These are phyloP conservation scores for Diaporthe eres DNA, from an alignment of 2,329 filamentous ascomycete species.

Conservation along the genomic window DNA sequence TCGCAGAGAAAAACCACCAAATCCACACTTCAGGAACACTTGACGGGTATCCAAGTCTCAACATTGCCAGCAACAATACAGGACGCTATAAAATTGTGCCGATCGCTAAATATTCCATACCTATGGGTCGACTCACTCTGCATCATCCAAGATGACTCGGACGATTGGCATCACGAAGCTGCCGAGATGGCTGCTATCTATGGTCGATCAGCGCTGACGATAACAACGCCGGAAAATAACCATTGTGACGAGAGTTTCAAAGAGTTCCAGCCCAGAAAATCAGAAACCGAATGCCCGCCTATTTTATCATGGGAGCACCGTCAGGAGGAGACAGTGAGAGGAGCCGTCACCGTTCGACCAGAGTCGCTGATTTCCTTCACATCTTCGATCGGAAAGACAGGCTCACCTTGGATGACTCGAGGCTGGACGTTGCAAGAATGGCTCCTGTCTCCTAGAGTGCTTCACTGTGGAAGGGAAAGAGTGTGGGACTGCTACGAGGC, in stretches of 20 bases:
- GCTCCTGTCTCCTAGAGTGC: neutral
- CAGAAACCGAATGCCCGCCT: no score
- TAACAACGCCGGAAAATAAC: neutral
- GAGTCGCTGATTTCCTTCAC: neutral
- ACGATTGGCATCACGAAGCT: neutral
- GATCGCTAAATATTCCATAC: neutral
- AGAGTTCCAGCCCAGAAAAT: no score
- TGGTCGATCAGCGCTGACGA: neutral
- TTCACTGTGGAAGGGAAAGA: neutral
- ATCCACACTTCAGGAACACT: neutral
- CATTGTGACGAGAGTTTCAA: neutral
- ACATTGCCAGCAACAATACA: neutral
- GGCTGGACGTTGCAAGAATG: neutral
- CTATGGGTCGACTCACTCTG: neutral
- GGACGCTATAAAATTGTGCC: neutral
- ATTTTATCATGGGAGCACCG: no score
- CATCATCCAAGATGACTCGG: neutral
- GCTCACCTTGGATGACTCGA: neutral
- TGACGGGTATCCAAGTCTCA: neutral
- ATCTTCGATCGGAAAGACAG: neutral
- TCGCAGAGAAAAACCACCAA: neutral
- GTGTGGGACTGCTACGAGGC: constrained; percentile 6
- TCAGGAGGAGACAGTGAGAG: no score
- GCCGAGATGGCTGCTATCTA: neutral
- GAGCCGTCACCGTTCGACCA: no score